Conservation (phyloP, 164 flowering plant genomes). For the Aristolochia californica region DNA sequence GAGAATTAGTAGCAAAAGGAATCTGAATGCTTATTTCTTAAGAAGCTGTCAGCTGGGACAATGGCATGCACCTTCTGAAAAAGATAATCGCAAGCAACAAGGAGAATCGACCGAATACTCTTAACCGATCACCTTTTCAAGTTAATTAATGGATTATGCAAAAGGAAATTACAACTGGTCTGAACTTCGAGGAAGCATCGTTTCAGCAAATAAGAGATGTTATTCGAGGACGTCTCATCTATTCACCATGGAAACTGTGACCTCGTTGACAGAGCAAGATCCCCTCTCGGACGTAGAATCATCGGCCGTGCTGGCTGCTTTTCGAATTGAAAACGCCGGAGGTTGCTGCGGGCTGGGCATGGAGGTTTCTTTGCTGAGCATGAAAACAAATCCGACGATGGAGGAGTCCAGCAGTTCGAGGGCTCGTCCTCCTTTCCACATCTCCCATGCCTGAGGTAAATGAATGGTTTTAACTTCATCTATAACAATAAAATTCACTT, state of each 20-base stretch:
- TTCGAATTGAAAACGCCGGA: not conserved
- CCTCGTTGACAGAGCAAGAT: not conserved
- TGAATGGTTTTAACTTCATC: no score
- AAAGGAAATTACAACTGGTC: not conserved
- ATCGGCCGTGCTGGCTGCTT: not conserved
- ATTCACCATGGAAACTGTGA: conserved; percentile 1
- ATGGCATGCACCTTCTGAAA: no score
- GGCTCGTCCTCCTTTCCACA: conserved; percentile 1
- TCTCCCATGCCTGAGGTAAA: not conserved
- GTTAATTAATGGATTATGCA: no score
- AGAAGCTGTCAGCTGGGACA: no score
- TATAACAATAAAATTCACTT: no score
- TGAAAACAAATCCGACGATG: not conserved
- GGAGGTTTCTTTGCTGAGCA: not conserved
- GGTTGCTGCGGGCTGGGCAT: not conserved
- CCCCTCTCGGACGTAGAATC: not conserved
- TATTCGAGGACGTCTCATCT: not conserved
- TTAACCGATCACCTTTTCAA: no score
- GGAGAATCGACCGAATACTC: no score
- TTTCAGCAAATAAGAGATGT: no score
- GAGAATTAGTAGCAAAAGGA: no score
- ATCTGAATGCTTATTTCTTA: no score
- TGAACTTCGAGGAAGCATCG: no score
- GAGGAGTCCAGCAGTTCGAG: not conserved
- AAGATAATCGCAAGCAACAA: no score